These are phyloP conservation scores for Leccinum pallidistipes DNA, from an alignment of 1,284 basidiomycete species.

Conservation along the genomic window DNA sequence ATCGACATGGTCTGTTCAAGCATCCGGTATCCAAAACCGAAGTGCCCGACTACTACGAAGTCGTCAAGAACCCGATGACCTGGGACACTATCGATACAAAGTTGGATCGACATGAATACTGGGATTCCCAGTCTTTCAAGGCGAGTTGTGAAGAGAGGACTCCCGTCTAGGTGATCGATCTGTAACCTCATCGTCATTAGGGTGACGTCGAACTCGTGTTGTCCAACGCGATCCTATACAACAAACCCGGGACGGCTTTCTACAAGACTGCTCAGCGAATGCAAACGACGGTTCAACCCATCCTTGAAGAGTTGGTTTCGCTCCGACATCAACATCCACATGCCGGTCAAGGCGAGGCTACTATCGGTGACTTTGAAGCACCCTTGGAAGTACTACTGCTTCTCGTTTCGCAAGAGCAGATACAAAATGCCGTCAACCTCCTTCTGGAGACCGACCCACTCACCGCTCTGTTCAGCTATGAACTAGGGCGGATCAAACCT, in stretches of 20 bases:
- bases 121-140: constrained; percentile 74
- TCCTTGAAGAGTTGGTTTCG: constrained; percentile 60
- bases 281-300: constrained; percentile 53
- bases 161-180: background rate
- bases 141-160: constrained; percentile 39
- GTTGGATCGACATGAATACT: constrained; percentile 78
- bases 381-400: constrained; percentile 54
- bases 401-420: constrained; percentile 49
- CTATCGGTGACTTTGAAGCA: constrained; percentile 73
- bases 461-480: constrained; percentile 64
- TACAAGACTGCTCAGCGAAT: constrained; percentile 76
- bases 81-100: constrained; percentile 85
- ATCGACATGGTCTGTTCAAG: constrained; percentile 77
- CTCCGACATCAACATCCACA: constrained; percentile 21
- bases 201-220: constrained; percentile 82
- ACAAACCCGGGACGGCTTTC: constrained; percentile 72
- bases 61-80: constrained; percentile 88
- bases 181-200: constrained; percentile 41
- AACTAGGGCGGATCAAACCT: constrained; percentile 62
- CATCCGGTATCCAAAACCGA: constrained; percentile 77
- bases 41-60: constrained; percentile 91
- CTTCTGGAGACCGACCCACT: constrained; percentile 60
- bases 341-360: constrained; percentile 2
- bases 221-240: constrained; percentile 88
- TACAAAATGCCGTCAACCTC: constrained; percentile 53